Percentiles rank a stretch among this genome's conserved stretches.
These are phyloP conservation scores for Zasmidium cellare DNA, from an alignment of 2,329 filamentous ascomycete species.

Conservation along the genomic window DNA sequence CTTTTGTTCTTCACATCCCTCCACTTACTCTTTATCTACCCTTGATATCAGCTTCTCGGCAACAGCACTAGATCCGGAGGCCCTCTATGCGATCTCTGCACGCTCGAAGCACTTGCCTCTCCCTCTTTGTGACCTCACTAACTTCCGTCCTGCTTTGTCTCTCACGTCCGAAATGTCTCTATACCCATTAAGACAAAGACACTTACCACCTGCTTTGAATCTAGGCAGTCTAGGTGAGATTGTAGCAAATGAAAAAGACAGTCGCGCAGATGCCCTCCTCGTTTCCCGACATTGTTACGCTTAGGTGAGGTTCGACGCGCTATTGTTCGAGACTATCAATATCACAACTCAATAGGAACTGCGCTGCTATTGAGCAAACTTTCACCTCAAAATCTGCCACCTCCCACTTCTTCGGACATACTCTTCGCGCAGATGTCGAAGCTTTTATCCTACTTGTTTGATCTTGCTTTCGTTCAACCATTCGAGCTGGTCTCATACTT, in stretches of 20 bases:
- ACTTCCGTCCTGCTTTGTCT: neutral
- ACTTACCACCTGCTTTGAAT: neutral
- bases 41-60: too few species aligned
- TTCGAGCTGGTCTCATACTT: neutral
- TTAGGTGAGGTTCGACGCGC: neutral
- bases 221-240: neutral
- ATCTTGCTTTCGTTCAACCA: neutral
- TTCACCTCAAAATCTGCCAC: neutral
- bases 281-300: neutral
- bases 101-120: neutral
- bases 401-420: neutral
- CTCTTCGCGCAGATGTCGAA: neutral
- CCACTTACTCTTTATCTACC: too few species aligned
- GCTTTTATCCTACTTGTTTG: neutral
- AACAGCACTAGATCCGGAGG: too few species aligned
- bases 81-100: too few species aligned
- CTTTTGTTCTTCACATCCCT: neutral
- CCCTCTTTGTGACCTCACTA: neutral
- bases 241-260: too few species aligned
- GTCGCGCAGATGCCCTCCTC: neutral
- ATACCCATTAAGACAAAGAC: neutral
- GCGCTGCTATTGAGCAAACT: neutral
- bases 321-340: neutral
- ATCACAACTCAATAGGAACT: neutral
- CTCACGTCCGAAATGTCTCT: neutral